A percentile compares a stretch with the other conserved stretches of the same genome.
These are phyloP conservation scores for Macrotyloma uniflorum DNA, from an alignment of 306 rosid species.

Conservation along the genomic window DNA sequence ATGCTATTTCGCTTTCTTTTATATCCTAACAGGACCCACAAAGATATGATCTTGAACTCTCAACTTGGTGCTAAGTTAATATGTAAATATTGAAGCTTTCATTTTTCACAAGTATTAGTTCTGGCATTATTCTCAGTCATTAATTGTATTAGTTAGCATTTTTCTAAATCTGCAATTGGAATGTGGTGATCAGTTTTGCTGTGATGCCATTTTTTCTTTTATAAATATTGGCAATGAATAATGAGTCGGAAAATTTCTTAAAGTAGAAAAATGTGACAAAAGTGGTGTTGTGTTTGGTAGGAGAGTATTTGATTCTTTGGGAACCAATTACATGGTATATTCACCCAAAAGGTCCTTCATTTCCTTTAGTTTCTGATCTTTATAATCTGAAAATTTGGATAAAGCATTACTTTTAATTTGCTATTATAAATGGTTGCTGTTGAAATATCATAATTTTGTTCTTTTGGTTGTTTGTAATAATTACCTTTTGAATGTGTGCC, in stretches of 20 bases:
- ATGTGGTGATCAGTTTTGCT: not conserved
- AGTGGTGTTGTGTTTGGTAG: not conserved
- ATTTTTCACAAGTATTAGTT: constrained; percentile 2
- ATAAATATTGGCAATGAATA: not conserved
- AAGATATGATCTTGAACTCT: constrained; percentile 16
- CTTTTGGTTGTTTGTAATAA: constrained; percentile 5
- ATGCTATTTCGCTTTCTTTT: constrained; percentile 3
- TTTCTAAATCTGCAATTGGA: not conserved
- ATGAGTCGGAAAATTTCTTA: not conserved
- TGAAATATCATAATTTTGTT: constrained; percentile 19
- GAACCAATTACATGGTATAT: not conserved
- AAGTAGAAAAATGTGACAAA: not conserved
- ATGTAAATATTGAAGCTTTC: not conserved
- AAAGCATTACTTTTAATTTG: not conserved
- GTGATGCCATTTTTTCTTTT: not conserved
- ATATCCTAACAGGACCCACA: not conserved
- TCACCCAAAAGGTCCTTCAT: constrained; percentile 19
- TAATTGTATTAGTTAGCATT: constrained; percentile 1
- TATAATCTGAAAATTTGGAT: constrained; percentile 20
- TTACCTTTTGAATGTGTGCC: constrained; percentile 36
- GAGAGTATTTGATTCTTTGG: not conserved
- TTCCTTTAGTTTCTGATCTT: not conserved
- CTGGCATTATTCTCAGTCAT: not conserved
- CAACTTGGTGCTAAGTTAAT: constrained; percentile 7
- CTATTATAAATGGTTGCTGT: constrained; percentile 6